Percentiles rank a stretch among this genome's conserved stretches.
Evolutionary conservation across 306 rosid species (phyloP).

Genomic region (Vigna angularis): DNA sequence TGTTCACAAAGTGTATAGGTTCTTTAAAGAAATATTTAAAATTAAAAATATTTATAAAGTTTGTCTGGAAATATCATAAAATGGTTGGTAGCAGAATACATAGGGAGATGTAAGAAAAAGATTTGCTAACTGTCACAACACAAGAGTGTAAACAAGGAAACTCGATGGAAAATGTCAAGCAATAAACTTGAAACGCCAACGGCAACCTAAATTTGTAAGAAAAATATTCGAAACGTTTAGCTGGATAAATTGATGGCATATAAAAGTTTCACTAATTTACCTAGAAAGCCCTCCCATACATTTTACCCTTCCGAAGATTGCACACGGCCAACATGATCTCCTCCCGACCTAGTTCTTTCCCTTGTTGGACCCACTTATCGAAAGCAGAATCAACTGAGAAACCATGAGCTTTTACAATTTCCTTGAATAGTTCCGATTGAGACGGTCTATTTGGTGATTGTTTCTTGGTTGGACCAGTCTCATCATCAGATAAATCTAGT

Average conservation of each 20-base stretch:
- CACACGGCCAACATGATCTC: constrained; percentile 56
- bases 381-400: constrained; percentile 57
- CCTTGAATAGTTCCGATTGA: constrained; percentile 57
- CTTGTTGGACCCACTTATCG: constrained; percentile 73
- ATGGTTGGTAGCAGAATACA: too few species aligned
- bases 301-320: constrained; percentile 61
- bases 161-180: not conserved
- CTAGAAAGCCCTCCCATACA: constrained; percentile 86
- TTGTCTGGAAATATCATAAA: too few species aligned
- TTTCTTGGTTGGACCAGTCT: constrained; percentile 45
- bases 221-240: constrained; percentile 15
- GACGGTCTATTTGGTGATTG: constrained; percentile 2
- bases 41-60: too few species aligned
- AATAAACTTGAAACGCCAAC: not conserved
- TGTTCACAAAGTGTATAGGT: too few species aligned
- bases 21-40: too few species aligned
- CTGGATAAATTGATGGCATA: too few species aligned
- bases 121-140: not conserved
- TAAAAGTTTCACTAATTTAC: constrained; percentile 50
- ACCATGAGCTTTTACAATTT: constrained; percentile 49
- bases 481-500: constrained; percentile 55
- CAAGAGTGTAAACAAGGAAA: not conserved
- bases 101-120: too few species aligned
- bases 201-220: not conserved
- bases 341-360: constrained; percentile 58